Percentiles rank a stretch among this genome's conserved stretches.
Evolutionary conservation across 495 filamentous ascomycete genomes (phyloP).

Genomic region (Tuber magnatum): DNA sequence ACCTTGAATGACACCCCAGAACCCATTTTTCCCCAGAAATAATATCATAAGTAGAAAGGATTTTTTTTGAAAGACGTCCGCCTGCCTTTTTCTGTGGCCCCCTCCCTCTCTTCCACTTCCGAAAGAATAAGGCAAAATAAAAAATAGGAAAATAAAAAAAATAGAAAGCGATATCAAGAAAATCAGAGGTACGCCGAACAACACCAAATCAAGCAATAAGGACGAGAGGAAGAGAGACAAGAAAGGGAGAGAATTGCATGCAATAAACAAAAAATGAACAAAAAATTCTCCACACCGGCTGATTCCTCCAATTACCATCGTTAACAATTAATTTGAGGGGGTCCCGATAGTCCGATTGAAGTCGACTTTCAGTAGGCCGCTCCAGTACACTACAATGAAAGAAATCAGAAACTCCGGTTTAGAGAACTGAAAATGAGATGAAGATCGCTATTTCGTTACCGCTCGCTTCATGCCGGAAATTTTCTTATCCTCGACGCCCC

Average conservation of each 20-base stretch:
- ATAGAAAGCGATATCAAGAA: slow-evolving; percentile 3
- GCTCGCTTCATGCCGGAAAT: slow-evolving; percentile 10
- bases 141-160: not conserved
- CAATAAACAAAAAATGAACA: not conserved
- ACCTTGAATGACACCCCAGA: slow-evolving; percentile 1
- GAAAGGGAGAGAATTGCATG: not conserved
- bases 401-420: not conserved
- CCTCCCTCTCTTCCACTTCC: not conserved
- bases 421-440: not conserved
- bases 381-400: not conserved
- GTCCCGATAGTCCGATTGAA: not conserved
- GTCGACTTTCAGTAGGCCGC: not conserved
- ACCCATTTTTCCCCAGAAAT: slow-evolving; percentile 3
- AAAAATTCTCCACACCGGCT: not conserved
- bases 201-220: not conserved
- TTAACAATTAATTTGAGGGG: not conserved
- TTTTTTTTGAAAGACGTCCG: not conserved
- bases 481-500: slow-evolving; percentile 13
- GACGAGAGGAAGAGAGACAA: not conserved
- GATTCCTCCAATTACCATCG: not conserved
- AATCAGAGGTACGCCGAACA: not conserved
- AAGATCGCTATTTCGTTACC: slow-evolving; percentile 22
- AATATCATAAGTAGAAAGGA: not conserved
- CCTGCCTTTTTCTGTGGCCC: not conserved
- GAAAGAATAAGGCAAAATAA: not conserved